phyloP scores from a whole-genome alignment of 306 rosid species.

The Dryas alaskensis region DNA sequence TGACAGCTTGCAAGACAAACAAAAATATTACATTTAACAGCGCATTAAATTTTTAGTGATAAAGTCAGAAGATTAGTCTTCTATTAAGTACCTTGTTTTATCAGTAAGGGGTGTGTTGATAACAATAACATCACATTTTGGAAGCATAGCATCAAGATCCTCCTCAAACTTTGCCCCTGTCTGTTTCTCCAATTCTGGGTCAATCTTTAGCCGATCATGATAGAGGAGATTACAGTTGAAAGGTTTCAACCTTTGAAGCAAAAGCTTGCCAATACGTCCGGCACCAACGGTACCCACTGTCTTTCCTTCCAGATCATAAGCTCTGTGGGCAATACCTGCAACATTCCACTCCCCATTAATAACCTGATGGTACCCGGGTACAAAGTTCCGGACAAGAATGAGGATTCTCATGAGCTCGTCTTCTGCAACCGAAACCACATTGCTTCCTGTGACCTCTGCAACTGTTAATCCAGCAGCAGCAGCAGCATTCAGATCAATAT shows the following conservation, averaged over 20 bases:
- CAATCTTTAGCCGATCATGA: conserved; percentile 71
- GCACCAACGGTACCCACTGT: conserved; percentile 86
- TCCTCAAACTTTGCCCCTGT: conserved; percentile 86
- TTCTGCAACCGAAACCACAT: conserved; percentile 88
- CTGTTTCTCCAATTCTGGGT: conserved; percentile 68
- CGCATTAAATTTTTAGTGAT: too few relatives aligned
- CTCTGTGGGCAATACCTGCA: conserved; percentile 83
- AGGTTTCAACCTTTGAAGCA: conserved; percentile 88
- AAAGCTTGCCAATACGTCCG: conserved; percentile 81
- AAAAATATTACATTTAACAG: not conserved
- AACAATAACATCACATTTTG: conserved; percentile 85
- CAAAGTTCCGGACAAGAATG: conserved; percentile 75
- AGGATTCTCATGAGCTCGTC: conserved; percentile 95
- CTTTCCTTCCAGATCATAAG: conserved; percentile 97
- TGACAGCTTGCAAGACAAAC: not conserved
- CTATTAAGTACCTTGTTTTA: conserved; percentile 63
- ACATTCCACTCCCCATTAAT: conserved; percentile 85
- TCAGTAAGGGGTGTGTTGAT: conserved; percentile 91
- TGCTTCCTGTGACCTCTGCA: conserved; percentile 97
- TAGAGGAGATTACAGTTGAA: conserved; percentile 88
- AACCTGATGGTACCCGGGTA: conserved; percentile 82
- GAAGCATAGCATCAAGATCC: conserved; percentile 94
- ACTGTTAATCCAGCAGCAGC: conserved; percentile 93
- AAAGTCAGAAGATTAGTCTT: not conserved
- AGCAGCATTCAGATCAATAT: conserved; percentile 85